Percentiles rank a stretch among this genome's conserved stretches.
phyloP scores from a whole-genome alignment of 495 filamentous ascomycete genomes.

The Thermothielavioides terrestris region DNA sequence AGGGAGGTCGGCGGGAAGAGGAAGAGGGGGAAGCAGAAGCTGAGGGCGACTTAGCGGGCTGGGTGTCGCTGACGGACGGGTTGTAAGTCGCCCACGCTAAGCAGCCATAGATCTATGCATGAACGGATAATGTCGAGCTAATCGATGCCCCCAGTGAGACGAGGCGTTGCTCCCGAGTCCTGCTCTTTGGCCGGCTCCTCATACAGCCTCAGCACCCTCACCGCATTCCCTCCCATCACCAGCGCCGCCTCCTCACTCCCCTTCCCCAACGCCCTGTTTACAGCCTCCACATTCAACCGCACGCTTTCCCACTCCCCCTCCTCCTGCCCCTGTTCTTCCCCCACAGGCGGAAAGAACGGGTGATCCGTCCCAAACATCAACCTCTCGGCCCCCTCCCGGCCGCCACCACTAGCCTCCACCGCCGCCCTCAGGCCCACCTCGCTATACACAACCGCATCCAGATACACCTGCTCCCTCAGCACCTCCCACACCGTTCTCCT shows the following conservation, averaged over 20 bases:
- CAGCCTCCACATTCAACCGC: constrained; percentile 63
- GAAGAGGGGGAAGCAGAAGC: constrained; percentile 52
- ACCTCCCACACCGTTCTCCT: constrained; percentile 67
- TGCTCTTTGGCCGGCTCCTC: constrained; percentile 20
- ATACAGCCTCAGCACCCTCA: constrained; percentile 51
- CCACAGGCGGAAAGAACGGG: constrained; percentile 86
- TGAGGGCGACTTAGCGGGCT: constrained; percentile 16
- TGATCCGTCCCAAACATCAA: constrained; percentile 87
- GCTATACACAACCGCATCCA: constrained; percentile 83
- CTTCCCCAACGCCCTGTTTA: constrained; percentile 49
- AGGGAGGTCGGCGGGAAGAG: constrained; percentile 75
- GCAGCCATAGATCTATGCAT: too few species aligned
- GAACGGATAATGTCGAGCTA: too few species aligned
- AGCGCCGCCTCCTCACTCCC: constrained; percentile 40
- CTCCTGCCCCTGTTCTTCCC: constrained; percentile 41
- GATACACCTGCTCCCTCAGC: constrained; percentile 73
- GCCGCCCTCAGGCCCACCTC: constrained; percentile 68
- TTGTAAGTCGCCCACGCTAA: too few species aligned
- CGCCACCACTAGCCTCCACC: constrained; percentile 53
- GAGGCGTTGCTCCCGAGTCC: background rate
- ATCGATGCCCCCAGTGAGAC: too few species aligned
- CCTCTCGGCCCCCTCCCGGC: constrained; percentile 56
- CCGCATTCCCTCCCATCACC: constrained; percentile 64
- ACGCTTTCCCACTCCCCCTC: constrained; percentile 77
- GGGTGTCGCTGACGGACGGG: too few species aligned